Percentiles rank a stretch among this genome's conserved stretches.
phyloP scores from a whole-genome alignment of 805 yeast species.

The Cyberlindnera maclurae region DNA sequence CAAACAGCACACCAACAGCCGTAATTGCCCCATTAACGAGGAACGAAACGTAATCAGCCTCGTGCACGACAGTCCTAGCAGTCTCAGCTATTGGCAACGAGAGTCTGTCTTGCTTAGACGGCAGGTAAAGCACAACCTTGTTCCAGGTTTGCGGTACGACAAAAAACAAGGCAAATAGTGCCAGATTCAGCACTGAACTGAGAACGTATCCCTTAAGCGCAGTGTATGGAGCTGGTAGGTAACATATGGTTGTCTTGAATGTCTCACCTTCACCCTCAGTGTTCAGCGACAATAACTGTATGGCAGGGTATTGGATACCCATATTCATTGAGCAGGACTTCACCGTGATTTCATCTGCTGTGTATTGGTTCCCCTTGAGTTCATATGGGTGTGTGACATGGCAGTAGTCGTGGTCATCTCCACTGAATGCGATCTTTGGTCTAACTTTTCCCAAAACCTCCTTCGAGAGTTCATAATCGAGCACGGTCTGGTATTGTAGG shows the following conservation, averaged over 20 bases:
- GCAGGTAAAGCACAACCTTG: slow-evolving; percentile 4
- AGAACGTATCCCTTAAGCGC: slow-evolving; percentile 32
- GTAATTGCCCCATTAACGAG: slow-evolving; percentile 6
- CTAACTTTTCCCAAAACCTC: slow-evolving; percentile 48
- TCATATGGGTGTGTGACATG: slow-evolving; percentile 49
- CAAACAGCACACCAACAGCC: slow-evolving; percentile 8
- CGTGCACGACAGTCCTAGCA: neutral
- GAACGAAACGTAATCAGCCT: slow-evolving; percentile 12
- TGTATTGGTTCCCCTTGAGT: slow-evolving; percentile 19
- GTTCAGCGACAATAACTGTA: slow-evolving; percentile 69
- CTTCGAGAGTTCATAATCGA: slow-evolving; percentile 53
- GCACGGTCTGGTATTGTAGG: slow-evolving; percentile 83
- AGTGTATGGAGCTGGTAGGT: slow-evolving; percentile 47
- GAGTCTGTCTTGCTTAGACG: neutral
- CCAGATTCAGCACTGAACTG: slow-evolving; percentile 17
- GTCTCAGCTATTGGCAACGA: slow-evolving; percentile 18
- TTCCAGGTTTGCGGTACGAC: slow-evolving; percentile 26
- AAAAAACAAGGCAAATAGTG: slow-evolving; percentile 20
- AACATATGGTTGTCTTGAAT: slow-evolving; percentile 44
- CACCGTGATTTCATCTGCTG: slow-evolving; percentile 72
- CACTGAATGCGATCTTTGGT: slow-evolving; percentile 74
- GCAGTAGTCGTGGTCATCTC: slow-evolving; percentile 97
- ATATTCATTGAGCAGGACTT: slow-evolving; percentile 90
- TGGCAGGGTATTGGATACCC: slow-evolving; percentile 82
- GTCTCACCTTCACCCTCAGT: slow-evolving; percentile 21